Percentiles rank a stretch among this genome's conserved stretches.
phyloP scores from a whole-genome alignment of 495 filamentous ascomycete genomes.

The Evernia prunastri region DNA sequence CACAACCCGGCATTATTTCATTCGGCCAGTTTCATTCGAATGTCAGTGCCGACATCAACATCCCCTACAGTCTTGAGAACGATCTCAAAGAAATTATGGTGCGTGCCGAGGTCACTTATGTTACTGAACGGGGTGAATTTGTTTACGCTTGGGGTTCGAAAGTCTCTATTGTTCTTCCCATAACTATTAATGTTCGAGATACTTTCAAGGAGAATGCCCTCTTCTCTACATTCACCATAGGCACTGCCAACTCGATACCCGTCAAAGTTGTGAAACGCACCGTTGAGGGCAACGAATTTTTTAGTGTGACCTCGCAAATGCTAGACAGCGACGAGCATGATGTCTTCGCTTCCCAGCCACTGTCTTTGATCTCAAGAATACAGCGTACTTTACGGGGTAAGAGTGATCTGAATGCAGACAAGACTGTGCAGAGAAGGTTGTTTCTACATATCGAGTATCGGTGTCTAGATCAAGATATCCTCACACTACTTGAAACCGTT shows the following conservation, averaged over 20 bases:
- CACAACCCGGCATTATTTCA: slow-evolving; percentile 60
- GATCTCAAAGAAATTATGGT: slow-evolving; percentile 65
- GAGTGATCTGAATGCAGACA: slow-evolving; percentile 23
- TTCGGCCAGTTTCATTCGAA: slow-evolving; percentile 49
- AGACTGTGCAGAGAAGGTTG: slow-evolving; percentile 35
- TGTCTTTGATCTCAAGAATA: slow-evolving; percentile 78
- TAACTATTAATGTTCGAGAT: slow-evolving; percentile 96
- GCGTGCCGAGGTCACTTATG: slow-evolving; percentile 70
- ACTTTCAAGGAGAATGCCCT: slow-evolving; percentile 78
- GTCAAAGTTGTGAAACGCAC: slow-evolving; percentile 64
- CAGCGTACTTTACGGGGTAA: slow-evolving; percentile 22
- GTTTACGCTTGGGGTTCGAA: slow-evolving; percentile 55
- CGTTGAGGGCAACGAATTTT: slow-evolving; percentile 62
- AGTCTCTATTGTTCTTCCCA: slow-evolving; percentile 64
- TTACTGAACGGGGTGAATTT: slow-evolving; percentile 66
- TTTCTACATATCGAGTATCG: slow-evolving; percentile 70
- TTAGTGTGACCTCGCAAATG: slow-evolving; percentile 56
- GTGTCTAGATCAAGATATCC: slow-evolving; percentile 61
- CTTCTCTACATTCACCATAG: slow-evolving; percentile 85
- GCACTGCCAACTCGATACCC: slow-evolving; percentile 66
- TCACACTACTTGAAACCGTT: slow-evolving; percentile 37
- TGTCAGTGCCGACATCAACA: slow-evolving; percentile 49
- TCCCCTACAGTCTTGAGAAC: slow-evolving; percentile 84
- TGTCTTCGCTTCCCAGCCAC: slow-evolving; percentile 76
- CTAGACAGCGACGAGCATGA: slow-evolving; percentile 48